These are phyloP conservation scores for Plantago rigida DNA, from an alignment of 305 asterid genomes.

Conservation along the genomic window DNA sequence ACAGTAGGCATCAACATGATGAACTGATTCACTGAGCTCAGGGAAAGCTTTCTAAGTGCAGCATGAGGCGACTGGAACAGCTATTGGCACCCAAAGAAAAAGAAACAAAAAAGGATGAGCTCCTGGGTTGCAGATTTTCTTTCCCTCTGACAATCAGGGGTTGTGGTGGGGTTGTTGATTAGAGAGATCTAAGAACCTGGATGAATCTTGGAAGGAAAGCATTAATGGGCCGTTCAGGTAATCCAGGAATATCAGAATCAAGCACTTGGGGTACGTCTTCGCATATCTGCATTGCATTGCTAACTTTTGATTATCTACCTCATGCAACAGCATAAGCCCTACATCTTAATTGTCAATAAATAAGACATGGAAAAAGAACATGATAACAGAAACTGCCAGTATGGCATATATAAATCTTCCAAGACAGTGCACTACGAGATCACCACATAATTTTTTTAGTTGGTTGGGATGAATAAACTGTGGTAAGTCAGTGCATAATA, in stretches of 20 bases:
- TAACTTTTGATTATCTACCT: constrained; percentile 2
- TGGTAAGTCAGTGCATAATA: too few relatives aligned
- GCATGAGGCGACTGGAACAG: constrained; percentile 76
- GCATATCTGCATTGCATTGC: constrained; percentile 52
- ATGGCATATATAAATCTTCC: too few relatives aligned
- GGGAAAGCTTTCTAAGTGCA: constrained; percentile 62
- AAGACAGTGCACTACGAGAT: too few relatives aligned
- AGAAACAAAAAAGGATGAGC: constrained; percentile 17
- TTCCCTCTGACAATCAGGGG: not conserved
- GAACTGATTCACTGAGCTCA: constrained; percentile 80
- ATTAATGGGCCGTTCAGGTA: constrained; percentile 78
- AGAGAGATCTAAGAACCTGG: constrained; percentile 39
- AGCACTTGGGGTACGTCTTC: constrained; percentile 88
- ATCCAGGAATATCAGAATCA: constrained; percentile 79
- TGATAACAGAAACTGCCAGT: too few relatives aligned
- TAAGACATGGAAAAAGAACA: too few relatives aligned
- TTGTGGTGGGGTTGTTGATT: not conserved
- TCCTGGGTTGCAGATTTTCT: constrained; percentile 18
- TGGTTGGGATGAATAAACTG: too few relatives aligned
- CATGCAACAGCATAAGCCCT: constrained; percentile 1
- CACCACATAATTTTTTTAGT: too few relatives aligned
- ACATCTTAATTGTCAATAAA: too few relatives aligned
- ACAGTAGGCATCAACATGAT: constrained; percentile 88
- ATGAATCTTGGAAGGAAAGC: constrained; percentile 83
- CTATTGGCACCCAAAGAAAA: constrained; percentile 34